phyloP scores from a whole-genome alignment of 345 rosid species.

The Reutealis trisperma region DNA sequence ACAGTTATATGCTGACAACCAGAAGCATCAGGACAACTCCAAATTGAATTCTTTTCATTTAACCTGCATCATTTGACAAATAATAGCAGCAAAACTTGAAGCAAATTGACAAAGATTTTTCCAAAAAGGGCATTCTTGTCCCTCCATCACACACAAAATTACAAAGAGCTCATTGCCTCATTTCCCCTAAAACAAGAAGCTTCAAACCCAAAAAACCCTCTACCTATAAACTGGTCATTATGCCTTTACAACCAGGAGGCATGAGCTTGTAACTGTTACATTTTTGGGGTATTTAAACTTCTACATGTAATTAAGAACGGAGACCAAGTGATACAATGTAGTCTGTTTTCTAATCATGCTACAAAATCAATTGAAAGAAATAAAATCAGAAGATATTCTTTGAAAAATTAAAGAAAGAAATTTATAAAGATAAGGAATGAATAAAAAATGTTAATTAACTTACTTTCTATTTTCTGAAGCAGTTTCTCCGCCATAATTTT shows the following conservation, averaged over 20 bases:
- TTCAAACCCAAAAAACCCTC: neutral
- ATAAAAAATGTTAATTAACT: neutral
- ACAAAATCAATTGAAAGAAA: neutral
- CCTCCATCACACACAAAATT: no score
- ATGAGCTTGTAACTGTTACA: neutral
- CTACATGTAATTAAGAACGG: neutral
- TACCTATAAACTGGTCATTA: neutral
- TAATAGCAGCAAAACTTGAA: neutral
- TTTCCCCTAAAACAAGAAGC: neutral
- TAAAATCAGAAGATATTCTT: neutral
- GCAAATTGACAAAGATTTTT: neutral
- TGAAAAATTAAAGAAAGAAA: neutral
- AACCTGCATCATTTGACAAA: neutral
- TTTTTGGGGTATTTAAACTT: neutral
- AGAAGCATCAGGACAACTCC: neutral
- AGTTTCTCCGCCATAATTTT: constrained; percentile 71
- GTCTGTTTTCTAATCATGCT: neutral
- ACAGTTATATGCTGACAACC: neutral
- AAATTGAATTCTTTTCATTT: no score
- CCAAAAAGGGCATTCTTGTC: neutral
- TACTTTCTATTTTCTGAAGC: constrained; percentile 54
- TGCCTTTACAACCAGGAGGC: neutral
- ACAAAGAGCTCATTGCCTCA: neutral
- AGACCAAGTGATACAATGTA: neutral
- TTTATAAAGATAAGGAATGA: neutral